phyloP scores from a whole-genome alignment of 176 grass and related monocot genomes.

The Oryza glumipatula region DNA sequence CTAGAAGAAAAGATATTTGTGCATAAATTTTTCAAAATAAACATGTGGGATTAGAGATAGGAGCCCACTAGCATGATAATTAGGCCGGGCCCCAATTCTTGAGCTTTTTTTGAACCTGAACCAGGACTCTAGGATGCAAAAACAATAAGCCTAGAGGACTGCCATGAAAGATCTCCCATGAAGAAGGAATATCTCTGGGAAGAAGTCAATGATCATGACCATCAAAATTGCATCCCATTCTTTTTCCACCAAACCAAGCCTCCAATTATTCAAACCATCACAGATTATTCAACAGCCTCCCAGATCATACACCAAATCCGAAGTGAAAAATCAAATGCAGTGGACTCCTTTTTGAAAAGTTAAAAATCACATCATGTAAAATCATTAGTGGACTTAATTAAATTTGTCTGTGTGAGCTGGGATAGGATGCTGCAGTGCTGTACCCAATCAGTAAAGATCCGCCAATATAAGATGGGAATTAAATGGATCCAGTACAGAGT shows the following conservation, averaged over 20 bases:
- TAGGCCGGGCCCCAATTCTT: background rate
- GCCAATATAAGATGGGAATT: background rate
- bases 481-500: conserved; percentile 25
- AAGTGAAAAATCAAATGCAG: conserved; percentile 5
- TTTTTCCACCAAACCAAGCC: conserved; percentile 1
- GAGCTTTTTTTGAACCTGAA: background rate
- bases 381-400: background rate
- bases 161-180: background rate
- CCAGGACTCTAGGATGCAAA: background rate
- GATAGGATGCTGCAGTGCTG: background rate
- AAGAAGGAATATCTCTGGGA: conserved; percentile 42
- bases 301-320: background rate
- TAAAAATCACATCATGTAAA: background rate
- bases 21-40: conserved; percentile 21
- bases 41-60: background rate
- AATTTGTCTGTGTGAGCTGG: background rate
- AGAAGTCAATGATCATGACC: conserved; percentile 51
- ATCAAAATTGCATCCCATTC: conserved; percentile 3
- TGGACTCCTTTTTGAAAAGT: conserved; percentile 1
- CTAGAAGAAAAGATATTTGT: background rate
- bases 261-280: conserved; percentile 28
- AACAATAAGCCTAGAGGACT: background rate
- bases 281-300: conserved; percentile 25
- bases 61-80: conserved; percentile 15
- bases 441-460: conserved; percentile 16